Percentiles rank a stretch among this genome's conserved stretches.
phyloP scores from a whole-genome alignment of 192 early-diverging fungal species.

The Coemansia sp. region DNA sequence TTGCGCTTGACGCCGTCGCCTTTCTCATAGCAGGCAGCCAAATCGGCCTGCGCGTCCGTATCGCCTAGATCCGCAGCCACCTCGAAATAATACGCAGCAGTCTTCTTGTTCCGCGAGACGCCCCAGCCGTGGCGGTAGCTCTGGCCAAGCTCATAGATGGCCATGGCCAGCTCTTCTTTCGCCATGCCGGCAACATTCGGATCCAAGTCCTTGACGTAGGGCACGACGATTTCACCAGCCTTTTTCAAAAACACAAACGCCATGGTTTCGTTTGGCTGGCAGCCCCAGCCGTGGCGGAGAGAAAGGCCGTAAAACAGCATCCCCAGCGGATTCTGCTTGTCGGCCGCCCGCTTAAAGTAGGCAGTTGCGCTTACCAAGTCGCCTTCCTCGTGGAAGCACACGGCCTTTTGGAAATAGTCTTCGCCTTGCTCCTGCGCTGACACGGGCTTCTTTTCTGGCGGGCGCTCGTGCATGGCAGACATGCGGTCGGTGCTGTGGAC shows the following conservation, averaged over 20 bases:
- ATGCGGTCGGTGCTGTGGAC: background rate
- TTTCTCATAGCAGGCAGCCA: constrained; percentile 72
- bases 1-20: constrained; percentile 77
- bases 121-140: constrained; percentile 83
- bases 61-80: constrained; percentile 78
- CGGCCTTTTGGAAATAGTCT: constrained; percentile 64
- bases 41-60: constrained; percentile 72
- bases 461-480: constrained; percentile 10
- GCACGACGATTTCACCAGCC: constrained; percentile 64
- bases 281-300: constrained; percentile 78
- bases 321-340: constrained; percentile 61
- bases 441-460: background rate
- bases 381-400: constrained; percentile 66
- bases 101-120: constrained; percentile 66
- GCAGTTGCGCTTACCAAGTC: constrained; percentile 69
- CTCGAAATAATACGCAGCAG: constrained; percentile 77
- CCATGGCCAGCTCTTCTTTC: constrained; percentile 67
- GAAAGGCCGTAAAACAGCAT: constrained; percentile 75
- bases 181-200: constrained; percentile 59
- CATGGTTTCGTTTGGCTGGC: constrained; percentile 61
- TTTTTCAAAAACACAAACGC: constrained; percentile 71
- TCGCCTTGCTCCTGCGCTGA: constrained; percentile 52
- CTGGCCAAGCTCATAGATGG: constrained; percentile 77
- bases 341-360: constrained; percentile 68
- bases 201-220: constrained; percentile 59